Evolutionary conservation across 2,329 filamentous ascomycete genomes (phyloP).

Genomic region (Colletotrichum siamense): DNA sequence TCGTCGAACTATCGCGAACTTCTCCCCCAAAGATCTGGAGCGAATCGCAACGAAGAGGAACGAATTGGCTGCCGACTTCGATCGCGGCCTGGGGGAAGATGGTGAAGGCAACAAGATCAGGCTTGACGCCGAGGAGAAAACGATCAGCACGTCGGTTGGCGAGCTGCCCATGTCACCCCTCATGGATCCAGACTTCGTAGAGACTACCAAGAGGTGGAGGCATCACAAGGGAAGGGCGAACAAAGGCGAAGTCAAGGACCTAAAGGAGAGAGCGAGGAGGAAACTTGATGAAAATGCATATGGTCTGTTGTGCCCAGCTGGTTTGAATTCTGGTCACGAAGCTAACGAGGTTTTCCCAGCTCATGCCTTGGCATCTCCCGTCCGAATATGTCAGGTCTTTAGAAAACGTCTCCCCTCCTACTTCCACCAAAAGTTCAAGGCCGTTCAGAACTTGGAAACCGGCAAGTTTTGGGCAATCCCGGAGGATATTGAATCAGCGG

Average conservation of each 20-base stretch:
- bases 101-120: constrained; percentile 32
- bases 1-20: background rate
- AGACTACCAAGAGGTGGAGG: constrained; percentile 47
- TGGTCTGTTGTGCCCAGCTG: constrained; percentile 45
- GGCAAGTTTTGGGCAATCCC: constrained; percentile 62
- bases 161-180: constrained; percentile 59
- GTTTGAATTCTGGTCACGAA: background rate
- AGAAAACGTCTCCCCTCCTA: constrained; percentile 56
- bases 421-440: constrained; percentile 68
- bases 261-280: constrained; percentile 55
- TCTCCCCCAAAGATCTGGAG: background rate
- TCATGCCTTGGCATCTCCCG: constrained; percentile 63
- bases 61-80: constrained; percentile 27
- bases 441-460: constrained; percentile 60
- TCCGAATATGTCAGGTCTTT: constrained; percentile 62
- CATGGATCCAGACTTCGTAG: constrained; percentile 56
- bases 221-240: constrained; percentile 38
- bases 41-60: background rate
- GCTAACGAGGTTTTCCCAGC: constrained; percentile 45
- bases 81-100: constrained; percentile 35
- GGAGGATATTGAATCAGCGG: constrained; percentile 21
- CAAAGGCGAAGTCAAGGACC: background rate
- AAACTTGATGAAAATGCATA: constrained; percentile 68
- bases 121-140: constrained; percentile 46
- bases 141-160: constrained; percentile 50